Evolutionary conservation across 208 protist species (phyloP).

Genomic region (Porcisia deanei): DNA sequence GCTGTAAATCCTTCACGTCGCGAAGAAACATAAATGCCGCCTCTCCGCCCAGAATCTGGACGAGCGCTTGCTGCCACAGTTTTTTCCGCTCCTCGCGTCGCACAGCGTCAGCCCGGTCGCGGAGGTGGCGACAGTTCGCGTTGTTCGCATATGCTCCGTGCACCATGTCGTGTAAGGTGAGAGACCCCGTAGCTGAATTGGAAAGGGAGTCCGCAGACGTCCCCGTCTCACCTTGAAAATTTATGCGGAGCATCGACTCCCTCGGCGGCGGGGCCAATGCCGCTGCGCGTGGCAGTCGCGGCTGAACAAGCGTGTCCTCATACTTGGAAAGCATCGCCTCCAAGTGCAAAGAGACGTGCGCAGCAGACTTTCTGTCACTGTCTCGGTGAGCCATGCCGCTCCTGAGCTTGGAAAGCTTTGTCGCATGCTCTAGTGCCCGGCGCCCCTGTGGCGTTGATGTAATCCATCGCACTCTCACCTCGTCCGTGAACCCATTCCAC

Average conservation of each 20-base stretch:
- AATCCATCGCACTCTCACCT: conserved; percentile 25
- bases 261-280: conserved; percentile 2
- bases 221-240: not conserved
- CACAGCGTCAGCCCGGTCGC: conserved; percentile 16
- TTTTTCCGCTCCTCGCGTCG: conserved; percentile 12
- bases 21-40: conserved; percentile 19
- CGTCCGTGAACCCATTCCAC: conserved; percentile 14
- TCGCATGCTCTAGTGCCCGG: conserved; percentile 16
- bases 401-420: not conserved
- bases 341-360: not conserved
- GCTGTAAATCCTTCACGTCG: conserved; percentile 32
- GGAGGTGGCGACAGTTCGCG: conserved; percentile 21
- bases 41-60: conserved; percentile 20
- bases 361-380: too few species aligned
- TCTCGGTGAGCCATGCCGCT: not conserved
- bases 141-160: not conserved
- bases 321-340: conserved; percentile 27
- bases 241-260: not conserved
- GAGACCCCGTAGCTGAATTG: not conserved
- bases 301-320: conserved; percentile 12
- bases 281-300: conserved; percentile 10
- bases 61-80: conserved; percentile 22
- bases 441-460: conserved; percentile 31
- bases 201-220: not conserved
- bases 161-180: not conserved